Evolutionary conservation across 1,139 yeast species (phyloP).

Genomic region (Pneumocystis sp.): DNA sequence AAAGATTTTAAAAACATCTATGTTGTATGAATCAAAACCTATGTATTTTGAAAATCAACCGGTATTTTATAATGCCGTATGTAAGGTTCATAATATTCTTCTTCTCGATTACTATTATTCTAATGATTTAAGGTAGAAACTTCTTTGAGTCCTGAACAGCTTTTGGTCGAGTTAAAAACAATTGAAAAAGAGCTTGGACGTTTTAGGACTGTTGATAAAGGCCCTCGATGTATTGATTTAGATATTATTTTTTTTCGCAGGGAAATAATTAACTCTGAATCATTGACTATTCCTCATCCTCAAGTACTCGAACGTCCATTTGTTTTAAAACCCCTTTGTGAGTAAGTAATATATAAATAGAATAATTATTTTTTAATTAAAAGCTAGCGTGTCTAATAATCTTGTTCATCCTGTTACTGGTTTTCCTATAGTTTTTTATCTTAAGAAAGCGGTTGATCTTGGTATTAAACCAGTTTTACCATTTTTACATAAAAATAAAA

Average conservation of each 20-base stretch:
- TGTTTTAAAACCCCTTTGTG: constrained; percentile 79
- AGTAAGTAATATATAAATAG: constrained; percentile 21
- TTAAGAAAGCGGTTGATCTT: constrained; percentile 50
- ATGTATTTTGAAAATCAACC: constrained; percentile 78
- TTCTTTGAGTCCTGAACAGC: constrained; percentile 42
- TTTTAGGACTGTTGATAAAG: constrained; percentile 66
- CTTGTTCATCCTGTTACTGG: constrained; percentile 16
- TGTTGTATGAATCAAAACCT: constrained; percentile 76
- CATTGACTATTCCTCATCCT: constrained; percentile 65
- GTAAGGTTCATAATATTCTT: constrained; percentile 22
- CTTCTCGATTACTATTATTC: neutral
- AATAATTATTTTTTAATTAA: neutral
- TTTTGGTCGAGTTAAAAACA: constrained; percentile 47
- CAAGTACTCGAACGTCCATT: constrained; percentile 79
- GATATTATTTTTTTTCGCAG: constrained; percentile 69
- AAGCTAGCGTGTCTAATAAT: constrained; percentile 11
- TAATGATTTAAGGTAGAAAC: constrained; percentile 33
- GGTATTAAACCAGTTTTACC: constrained; percentile 20
- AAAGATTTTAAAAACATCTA: constrained; percentile 46
- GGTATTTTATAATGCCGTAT: constrained; percentile 70
- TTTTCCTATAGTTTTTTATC: constrained; percentile 14
- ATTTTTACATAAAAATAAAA: constrained; percentile 22
- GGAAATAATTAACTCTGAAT: constrained; percentile 30
- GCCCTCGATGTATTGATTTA: constrained; percentile 80
- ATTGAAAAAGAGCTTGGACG: constrained; percentile 64